Base-by-base conservation (phyloP, 2,329 filamentous ascomycete species). In the Claviceps sp. region DNA sequence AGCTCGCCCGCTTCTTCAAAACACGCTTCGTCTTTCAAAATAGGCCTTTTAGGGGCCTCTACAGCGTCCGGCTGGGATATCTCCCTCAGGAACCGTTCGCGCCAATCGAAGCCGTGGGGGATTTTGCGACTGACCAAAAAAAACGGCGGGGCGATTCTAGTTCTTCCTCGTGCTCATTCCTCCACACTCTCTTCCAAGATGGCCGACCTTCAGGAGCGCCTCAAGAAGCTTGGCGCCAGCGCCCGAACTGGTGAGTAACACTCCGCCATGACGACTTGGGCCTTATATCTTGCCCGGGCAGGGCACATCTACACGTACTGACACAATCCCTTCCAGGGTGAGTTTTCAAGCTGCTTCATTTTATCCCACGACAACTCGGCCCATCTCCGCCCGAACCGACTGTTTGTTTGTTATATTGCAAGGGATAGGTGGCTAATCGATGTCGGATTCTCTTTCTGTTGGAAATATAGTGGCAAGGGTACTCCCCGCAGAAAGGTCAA, bases 401-500 rank as follows among this genome's bases (percentile, higher is more conserved):
- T 10, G 30, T 11, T 11, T 34, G 10, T 34, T 11, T 34, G 30
- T 34, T 11, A 34, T 34, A 11, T 11, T 34, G 30, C 10, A 34
- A 34, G 30, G 30, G 30, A 34, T 34, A 11, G 30, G 7, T 16
- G 37, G 60, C 62, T 67, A 65, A 67, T 57, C 30, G 37, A 8
- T 37, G 7, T 34, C n/a, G n/a, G n/a, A 43, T 53, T 55, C 50
- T 56, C 52, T 57, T 52, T 48, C 45, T 16, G 24, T 46, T 11
- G 44, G 44, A 37, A 47, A 44, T 53, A 58, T 58, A 76, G 91
- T 77, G 93, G 93, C 78, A 98, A 98, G 82, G 93, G 93, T 66
- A 96, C 93, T 63, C 93, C 93, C 69, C 82, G 93, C 78, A 83
- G 93, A 78, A 94, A 95, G 82, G 85, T 93, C 73, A 98, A 97